Conservation (phyloP, 2,329 filamentous ascomycete species). For the Leptographium radiaticola region DNA sequence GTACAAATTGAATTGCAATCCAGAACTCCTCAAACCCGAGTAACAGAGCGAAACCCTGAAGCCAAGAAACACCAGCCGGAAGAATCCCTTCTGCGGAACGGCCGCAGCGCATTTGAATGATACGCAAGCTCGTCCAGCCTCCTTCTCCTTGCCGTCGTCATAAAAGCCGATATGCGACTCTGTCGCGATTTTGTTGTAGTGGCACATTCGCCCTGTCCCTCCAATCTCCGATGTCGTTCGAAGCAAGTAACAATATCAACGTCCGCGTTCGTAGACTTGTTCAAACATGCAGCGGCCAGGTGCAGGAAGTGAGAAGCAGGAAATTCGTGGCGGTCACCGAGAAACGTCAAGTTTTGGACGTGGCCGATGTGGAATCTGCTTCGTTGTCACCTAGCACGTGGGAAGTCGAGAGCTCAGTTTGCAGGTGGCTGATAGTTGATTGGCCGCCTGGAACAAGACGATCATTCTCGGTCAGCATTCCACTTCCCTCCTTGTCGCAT, state of each 20-base stretch:
- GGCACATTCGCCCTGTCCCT: neutral
- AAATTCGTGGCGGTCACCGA: neutral
- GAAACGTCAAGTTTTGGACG: neutral
- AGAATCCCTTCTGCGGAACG: neutral
- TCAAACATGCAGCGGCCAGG: neutral
- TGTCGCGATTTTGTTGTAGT: neutral
- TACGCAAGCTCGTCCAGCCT: neutral
- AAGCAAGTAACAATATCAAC: neutral
- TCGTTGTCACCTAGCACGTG: neutral
- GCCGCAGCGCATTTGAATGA: neutral
- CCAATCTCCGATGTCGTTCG: neutral
- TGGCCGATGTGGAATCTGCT: neutral
- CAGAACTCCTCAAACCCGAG: neutral
- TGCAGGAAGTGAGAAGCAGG: neutral
- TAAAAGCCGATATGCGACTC: neutral
- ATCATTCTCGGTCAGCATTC: conserved; percentile 1
- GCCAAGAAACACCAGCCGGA: neutral
- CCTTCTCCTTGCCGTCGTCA: neutral
- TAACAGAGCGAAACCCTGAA: neutral
- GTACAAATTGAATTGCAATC: neutral
- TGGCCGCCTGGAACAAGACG: conserved; percentile 45
- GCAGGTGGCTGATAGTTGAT: conserved; percentile 69
- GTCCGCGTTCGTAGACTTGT: neutral
- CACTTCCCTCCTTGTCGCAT: neutral
- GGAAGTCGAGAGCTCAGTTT: conserved; percentile 24